Evolutionary conservation across 2,329 filamentous ascomycete species (phyloP), one percentile per base, ranked within the genome.

Genomic region (Penicillium sp.): DNA sequence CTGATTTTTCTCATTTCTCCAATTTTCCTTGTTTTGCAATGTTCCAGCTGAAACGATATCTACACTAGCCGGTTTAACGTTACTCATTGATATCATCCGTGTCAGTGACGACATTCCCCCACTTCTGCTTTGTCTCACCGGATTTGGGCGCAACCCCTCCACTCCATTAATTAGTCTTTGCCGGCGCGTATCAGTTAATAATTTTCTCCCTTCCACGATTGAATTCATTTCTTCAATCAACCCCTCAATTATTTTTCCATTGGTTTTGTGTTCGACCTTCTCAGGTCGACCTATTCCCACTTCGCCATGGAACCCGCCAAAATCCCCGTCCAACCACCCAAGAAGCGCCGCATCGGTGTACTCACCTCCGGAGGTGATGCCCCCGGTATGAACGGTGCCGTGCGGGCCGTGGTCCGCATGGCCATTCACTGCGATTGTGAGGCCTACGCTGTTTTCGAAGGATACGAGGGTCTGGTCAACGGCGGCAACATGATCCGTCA

Each of bases 331-430:
- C 44, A 69, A 47, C 71, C 71, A 60, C 72, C 76, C 64, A 81
- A 80, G 72, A 84, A 82, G 73, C 84, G 86, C 71, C 81, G 84
- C 63, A 93, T 97, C 73, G 93, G 88, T 64, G 87, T 97, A 75
- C 91, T 97, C 88, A 97, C 93, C 71, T 96, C 90, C 66, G 93
- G 93, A 71, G 93, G 93, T 71, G 93, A 97, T 82, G 91, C 91
- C 64, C 93, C 91, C 2, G 93, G 93, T 73, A 97, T 97, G 93
- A 96, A 95, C 76, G 91, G 87, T 59, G 90, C 90, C 35, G 91
- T 97, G 37, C 86, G 93, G 60, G 91, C 93, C 49, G 90, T 96
- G 27, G 90, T 99, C 57, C 90, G 95, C 66, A 96, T 92, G 84
- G 86, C 92, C 50, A 91, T 98, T 65, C 87, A 95, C 75, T 85